Evolutionary conservation across 495 filamentous ascomycete species (phyloP).

Genomic region (Glarea lozoyensis): DNA sequence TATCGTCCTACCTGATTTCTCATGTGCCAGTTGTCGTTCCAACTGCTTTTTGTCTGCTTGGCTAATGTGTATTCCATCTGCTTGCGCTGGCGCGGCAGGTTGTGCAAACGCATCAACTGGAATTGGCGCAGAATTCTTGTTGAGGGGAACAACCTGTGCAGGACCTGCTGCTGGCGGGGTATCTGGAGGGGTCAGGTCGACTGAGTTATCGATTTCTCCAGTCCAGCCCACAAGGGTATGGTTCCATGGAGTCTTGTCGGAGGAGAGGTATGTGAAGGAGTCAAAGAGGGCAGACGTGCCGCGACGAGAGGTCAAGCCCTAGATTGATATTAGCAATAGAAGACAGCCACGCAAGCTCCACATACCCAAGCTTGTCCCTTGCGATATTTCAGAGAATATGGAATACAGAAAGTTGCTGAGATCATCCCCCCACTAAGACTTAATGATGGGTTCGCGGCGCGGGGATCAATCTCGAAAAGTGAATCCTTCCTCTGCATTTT

Average conservation of each 20-base stretch:
- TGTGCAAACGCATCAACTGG: conserved; percentile 51
- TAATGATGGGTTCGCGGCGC: conserved; percentile 55
- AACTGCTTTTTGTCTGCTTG: conserved; percentile 56
- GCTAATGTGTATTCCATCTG: conserved; percentile 56
- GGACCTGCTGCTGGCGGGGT: conserved; percentile 34
- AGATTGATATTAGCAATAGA: conserved; percentile 11
- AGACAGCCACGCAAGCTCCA: conserved; percentile 7
- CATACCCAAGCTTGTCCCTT: conserved; percentile 69
- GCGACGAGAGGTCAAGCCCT: conserved; percentile 66
- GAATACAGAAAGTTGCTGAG: conserved; percentile 78
- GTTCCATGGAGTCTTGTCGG: conserved; percentile 66
- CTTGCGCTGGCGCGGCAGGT: conserved; percentile 42
- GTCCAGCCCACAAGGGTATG: conserved; percentile 90
- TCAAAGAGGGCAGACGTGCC: conserved; percentile 87
- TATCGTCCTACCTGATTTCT: conserved; percentile 54
- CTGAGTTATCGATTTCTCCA: conserved; percentile 63
- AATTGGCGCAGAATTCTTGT: conserved; percentile 61
- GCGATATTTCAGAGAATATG: conserved; percentile 60
- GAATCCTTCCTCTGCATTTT: conserved; percentile 36
- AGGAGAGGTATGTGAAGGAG: conserved; percentile 75
- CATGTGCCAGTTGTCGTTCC: conserved; percentile 57
- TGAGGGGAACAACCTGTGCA: conserved; percentile 26
- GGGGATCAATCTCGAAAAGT: conserved; percentile 48
- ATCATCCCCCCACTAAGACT: conserved; percentile 75
- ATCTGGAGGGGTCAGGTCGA: conserved; percentile 31